phyloP scores from a whole-genome alignment of 1,284 basidiomycete genomes.

The Acaromyces ingoldii region DNA sequence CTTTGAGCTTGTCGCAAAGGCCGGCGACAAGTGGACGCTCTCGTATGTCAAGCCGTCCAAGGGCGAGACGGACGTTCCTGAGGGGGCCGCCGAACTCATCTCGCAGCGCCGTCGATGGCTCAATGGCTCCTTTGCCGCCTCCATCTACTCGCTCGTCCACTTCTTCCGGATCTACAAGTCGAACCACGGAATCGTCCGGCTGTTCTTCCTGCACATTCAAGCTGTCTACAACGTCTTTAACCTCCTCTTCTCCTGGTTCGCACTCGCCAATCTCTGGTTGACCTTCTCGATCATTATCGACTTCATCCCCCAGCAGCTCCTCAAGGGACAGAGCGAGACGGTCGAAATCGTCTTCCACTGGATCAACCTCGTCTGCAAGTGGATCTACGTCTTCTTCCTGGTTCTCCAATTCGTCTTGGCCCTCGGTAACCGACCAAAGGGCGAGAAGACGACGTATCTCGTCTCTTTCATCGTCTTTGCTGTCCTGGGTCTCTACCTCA shows the following conservation, averaged over 20 bases:
- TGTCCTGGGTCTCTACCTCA: constrained; percentile 43
- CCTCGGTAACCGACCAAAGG: constrained; percentile 86
- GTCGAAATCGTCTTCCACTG: constrained; percentile 63
- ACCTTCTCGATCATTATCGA: constrained; percentile 95
- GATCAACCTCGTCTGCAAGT: constrained; percentile 73
- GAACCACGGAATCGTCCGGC: constrained; percentile 71
- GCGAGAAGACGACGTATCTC: constrained; percentile 76
- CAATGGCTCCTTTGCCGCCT: constrained; percentile 94
- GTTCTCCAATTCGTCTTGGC: constrained; percentile 85
- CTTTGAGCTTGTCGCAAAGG: constrained; percentile 92
- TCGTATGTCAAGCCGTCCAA: constrained; percentile 93
- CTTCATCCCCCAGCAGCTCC: constrained; percentile 67
- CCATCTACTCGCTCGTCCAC: constrained; percentile 81
- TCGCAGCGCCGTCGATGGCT: constrained; percentile 91
- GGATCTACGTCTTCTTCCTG: constrained; percentile 79
- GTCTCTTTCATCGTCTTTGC: constrained; percentile 67
- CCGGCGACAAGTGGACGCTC: constrained; percentile 74
- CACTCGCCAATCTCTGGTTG: constrained; percentile 85
- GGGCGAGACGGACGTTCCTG: constrained; percentile 90
- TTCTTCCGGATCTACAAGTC: constrained; percentile 90
- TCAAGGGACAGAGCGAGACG: constrained; percentile 68
- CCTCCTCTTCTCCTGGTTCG: constrained; percentile 86
- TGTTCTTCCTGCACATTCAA: constrained; percentile 91
- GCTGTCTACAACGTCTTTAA: constrained; percentile 86
- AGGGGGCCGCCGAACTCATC: constrained; percentile 72